Conservation (phyloP, 768 basidiomycete genomes). For the Boletus sp. region DNA sequence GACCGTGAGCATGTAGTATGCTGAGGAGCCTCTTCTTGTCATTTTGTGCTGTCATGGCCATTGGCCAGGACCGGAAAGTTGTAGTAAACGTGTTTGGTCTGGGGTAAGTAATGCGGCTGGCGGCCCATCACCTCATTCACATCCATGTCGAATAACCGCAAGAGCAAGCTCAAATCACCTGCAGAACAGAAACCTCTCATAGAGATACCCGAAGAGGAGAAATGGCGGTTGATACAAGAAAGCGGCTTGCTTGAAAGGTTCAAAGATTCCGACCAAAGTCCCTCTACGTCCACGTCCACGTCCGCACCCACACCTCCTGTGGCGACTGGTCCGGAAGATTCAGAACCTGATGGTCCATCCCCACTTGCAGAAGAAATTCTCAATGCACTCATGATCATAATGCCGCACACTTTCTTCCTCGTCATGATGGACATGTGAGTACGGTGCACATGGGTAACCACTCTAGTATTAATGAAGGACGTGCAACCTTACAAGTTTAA, state of each 20-base stretch:
- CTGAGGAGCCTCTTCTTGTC: slow-evolving; percentile 37
- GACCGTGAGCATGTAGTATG: slow-evolving; percentile 46
- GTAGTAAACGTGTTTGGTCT: slow-evolving; percentile 11
- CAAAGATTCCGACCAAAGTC: slow-evolving; percentile 11
- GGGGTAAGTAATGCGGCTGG: not conserved
- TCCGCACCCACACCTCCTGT: not conserved
- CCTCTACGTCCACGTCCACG: not conserved
- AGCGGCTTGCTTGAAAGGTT: slow-evolving; percentile 54
- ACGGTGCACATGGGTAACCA: not conserved
- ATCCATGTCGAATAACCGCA: slow-evolving; percentile 32
- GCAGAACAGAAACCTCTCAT: slow-evolving; percentile 24
- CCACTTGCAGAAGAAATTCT: slow-evolving; percentile 69
- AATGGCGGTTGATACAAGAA: slow-evolving; percentile 73
- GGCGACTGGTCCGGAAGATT: slow-evolving; percentile 6
- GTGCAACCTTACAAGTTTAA: slow-evolving; percentile 47
- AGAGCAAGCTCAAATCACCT: slow-evolving; percentile 12
- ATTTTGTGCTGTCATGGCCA: slow-evolving; percentile 11
- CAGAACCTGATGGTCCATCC: slow-evolving; percentile 34
- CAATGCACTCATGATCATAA: slow-evolving; percentile 59
- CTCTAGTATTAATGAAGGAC: not conserved
- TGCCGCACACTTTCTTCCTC: slow-evolving; percentile 73
- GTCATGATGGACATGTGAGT: slow-evolving; percentile 85
- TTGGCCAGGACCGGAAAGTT: not conserved
- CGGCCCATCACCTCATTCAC: not conserved
- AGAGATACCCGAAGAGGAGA: slow-evolving; percentile 70